phyloP scores from a whole-genome alignment of 2,329 filamentous ascomycete species.

The Epichloe uncinata region DNA sequence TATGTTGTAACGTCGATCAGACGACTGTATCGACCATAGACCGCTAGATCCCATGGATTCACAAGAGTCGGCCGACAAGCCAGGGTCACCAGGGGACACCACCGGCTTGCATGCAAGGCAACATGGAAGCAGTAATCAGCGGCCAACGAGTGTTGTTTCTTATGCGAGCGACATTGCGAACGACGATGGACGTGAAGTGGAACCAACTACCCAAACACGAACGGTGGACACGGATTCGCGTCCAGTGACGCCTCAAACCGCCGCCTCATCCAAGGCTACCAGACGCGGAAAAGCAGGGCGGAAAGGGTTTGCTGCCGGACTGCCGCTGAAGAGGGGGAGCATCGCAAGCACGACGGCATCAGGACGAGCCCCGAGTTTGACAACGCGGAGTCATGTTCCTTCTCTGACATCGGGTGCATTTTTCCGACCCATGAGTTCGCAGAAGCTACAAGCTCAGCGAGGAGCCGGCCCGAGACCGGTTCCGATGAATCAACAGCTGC shows the following conservation, averaged over 20 bases:
- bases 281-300: conserved; percentile 45
- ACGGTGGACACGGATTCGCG: conserved; percentile 34
- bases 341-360: conserved; percentile 35
- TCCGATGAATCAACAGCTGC: conserved; percentile 25
- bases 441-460: conserved; percentile 82
- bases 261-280: conserved; percentile 26
- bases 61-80: conserved; percentile 21
- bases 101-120: conserved; percentile 23
- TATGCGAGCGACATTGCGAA: conserved; percentile 55
- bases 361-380: conserved; percentile 40
- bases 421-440: conserved; percentile 93
- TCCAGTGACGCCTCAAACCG: conserved; percentile 41
- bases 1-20: conserved; percentile 9
- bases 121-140: conserved; percentile 24
- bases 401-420: conserved; percentile 82
- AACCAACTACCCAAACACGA: conserved; percentile 19
- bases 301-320: conserved; percentile 29
- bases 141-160: conserved; percentile 53
- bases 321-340: conserved; percentile 32
- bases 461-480: conserved; percentile 38
- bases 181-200: conserved; percentile 37
- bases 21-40: neutral
- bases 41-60: conserved; percentile 21
- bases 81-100: conserved; percentile 25
- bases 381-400: conserved; percentile 78